Base-by-base conservation (phyloP, 768 basidiomycete genomes). In the Lepiota brunneoincarnata region DNA sequence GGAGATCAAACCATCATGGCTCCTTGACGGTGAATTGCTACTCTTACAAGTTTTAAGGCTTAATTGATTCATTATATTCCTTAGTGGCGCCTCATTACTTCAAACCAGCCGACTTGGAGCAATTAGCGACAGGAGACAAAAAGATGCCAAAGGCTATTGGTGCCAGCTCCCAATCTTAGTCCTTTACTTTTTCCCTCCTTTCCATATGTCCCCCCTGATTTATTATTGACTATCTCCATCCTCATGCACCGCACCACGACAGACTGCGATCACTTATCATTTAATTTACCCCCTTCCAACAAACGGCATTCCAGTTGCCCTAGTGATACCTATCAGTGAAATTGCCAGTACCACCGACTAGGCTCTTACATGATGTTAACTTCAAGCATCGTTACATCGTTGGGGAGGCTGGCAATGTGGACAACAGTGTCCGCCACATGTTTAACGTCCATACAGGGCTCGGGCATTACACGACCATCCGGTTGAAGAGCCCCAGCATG, bases 1-100 rank as follows among this genome's bases (percentile, higher is more conserved):
- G 94, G 97, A 98, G 63, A 98, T 98, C 66, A 98, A 98, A 67
- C 91, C 96, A 3, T 67, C 83, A 21, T 98, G 97, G 97, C 68
- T 98, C 28, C 69, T 97, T 39, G 96, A 98, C 79, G 89, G 91
- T 87, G 51, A 51, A 83, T 74, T 17, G 38, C 18, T 14, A 18
- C 67, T 23, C 34, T 21, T 18, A 26, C 50, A 12, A 9, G 28
- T 36, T n/a, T 17, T 14, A 26, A 21, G 45, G 46, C 17, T 37
- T 55, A 45, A 45, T 46, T 53, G 24, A 45, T 51, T 56, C 18
- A 58, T 43, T 40, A 39, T 54, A 53, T 23, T 54, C 11, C 53
- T 40, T 37, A 93, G 93, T 98, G 18, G 96, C 96, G 2, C 95
- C 96, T 0, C 96, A 98, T 67, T 98, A 93, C 67, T 98, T 96